phyloP scores from a whole-genome alignment of 1,139 yeast genomes.

The Yamadazyma pseudoaaseri region DNA sequence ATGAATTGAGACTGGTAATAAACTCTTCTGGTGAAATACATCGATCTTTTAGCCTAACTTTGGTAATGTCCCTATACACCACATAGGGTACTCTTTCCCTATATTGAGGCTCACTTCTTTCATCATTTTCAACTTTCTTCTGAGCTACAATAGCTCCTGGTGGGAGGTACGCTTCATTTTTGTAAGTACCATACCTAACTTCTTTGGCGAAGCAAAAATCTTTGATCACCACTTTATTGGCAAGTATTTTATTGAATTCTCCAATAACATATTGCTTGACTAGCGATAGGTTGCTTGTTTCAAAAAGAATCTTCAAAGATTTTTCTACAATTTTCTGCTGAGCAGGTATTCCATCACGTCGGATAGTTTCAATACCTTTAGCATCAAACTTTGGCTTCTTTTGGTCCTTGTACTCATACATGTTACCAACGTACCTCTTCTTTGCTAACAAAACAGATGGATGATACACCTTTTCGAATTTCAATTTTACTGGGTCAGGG shows the following conservation, averaged over 20 bases:
- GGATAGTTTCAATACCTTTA: constrained; percentile 90
- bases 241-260: constrained; percentile 65
- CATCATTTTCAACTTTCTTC: constrained; percentile 60
- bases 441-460: constrained; percentile 83
- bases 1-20: constrained; percentile 35
- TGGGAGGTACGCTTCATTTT: constrained; percentile 69
- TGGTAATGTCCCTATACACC: constrained; percentile 66
- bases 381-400: constrained; percentile 76
- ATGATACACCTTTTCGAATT: constrained; percentile 90
- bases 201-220: constrained; percentile 94
- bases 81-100: constrained; percentile 86
- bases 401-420: constrained; percentile 62
- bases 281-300: constrained; percentile 64
- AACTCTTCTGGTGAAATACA: constrained; percentile 78
- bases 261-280: constrained; percentile 64
- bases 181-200: constrained; percentile 81
- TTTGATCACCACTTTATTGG: constrained; percentile 61
- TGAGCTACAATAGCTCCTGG: constrained; percentile 87
- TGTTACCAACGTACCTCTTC: constrained; percentile 84
- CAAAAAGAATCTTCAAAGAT: constrained; percentile 65
- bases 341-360: constrained; percentile 94
- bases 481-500: constrained; percentile 78
- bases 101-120: constrained; percentile 80
- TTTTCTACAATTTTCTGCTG: constrained; percentile 81
- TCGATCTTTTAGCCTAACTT: constrained; percentile 70